Conservation (phyloP, 2,329 filamentous ascomycete genomes). For the Paracoccidioides lutzii region DNA sequence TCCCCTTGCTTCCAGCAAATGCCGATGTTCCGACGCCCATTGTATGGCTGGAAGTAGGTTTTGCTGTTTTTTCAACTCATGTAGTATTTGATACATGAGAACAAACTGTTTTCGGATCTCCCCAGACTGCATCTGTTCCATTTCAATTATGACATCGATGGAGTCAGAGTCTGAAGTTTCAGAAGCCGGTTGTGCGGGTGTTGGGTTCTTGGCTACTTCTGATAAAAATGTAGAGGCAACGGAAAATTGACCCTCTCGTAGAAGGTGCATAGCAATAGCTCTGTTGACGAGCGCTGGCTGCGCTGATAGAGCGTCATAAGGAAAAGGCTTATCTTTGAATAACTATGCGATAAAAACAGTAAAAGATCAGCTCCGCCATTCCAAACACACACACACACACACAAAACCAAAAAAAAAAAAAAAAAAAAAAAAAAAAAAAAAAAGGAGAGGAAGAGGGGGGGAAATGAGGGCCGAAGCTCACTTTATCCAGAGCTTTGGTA, state of each 20-base stretch:
- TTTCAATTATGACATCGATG: slow-evolving; percentile 35
- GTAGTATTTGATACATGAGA: slow-evolving; percentile 81
- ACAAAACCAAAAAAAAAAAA: no score
- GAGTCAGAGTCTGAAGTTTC: slow-evolving; percentile 22
- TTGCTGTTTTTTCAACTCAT: slow-evolving; percentile 55
- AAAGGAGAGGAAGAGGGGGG: no score
- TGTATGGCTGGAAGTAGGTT: slow-evolving; percentile 73
- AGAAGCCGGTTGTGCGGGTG: slow-evolving; percentile 21
- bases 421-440: no score
- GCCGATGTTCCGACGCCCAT: slow-evolving; percentile 66
- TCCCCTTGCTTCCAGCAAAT: slow-evolving; percentile 61
- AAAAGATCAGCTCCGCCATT: background rate
- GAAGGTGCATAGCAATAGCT: slow-evolving; percentile 89
- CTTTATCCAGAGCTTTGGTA: slow-evolving; percentile 72
- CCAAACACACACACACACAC: background rate
- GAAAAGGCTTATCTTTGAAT: slow-evolving; percentile 54
- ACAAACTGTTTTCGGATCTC: slow-evolving; percentile 70
- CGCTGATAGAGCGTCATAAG: slow-evolving; percentile 66
- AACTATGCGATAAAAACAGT: slow-evolving; percentile 32
- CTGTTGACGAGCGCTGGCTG: slow-evolving; percentile 72
- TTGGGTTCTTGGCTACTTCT: slow-evolving; percentile 47
- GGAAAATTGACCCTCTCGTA: slow-evolving; percentile 84
- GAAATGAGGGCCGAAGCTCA: slow-evolving; percentile 23
- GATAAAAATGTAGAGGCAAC: slow-evolving; percentile 75
- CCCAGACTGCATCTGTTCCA: slow-evolving; percentile 48